Evolutionary conservation across 768 basidiomycete genomes (phyloP).

Genomic region (Pulveroboletus sp.): DNA sequence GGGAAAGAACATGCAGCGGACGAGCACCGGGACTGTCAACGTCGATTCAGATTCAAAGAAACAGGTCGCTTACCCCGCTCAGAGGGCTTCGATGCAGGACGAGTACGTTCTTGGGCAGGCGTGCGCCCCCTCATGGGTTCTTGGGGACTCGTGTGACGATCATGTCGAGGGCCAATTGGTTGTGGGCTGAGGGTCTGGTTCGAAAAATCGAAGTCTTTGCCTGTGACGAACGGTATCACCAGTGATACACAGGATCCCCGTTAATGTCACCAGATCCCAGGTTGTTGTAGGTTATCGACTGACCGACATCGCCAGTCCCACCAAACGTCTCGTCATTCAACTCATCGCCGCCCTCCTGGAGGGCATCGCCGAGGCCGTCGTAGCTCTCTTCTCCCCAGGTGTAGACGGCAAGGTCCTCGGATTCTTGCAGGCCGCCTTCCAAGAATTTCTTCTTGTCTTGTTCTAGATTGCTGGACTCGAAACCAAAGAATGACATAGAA

Average conservation of each 20-base stretch:
- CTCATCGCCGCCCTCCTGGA: constrained; percentile 89
- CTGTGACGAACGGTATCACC: constrained; percentile 36
- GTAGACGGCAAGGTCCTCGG: constrained; percentile 85
- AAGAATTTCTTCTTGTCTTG: constrained; percentile 57
- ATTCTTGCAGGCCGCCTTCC: constrained; percentile 46
- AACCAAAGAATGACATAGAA: constrained; percentile 81
- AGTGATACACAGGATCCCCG: not conserved
- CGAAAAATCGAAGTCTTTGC: constrained; percentile 90
- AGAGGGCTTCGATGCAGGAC: constrained; percentile 14
- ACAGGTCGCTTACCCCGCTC: constrained; percentile 28
- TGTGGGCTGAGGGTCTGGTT: constrained; percentile 38
- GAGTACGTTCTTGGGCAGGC: constrained; percentile 25
- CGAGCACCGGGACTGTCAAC: constrained; percentile 5
- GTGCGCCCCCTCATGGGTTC: constrained; percentile 27
- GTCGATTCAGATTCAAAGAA: constrained; percentile 5
- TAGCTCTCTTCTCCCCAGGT: constrained; percentile 91
- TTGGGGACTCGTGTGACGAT: constrained; percentile 18
- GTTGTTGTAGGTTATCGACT: constrained; percentile 29
- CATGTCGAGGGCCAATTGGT: constrained; percentile 10
- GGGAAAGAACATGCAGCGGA: constrained; percentile 12
- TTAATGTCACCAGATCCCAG: constrained; percentile 16
- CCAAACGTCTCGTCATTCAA: constrained; percentile 98
- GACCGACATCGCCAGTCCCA: constrained; percentile 62
- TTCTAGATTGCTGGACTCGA: constrained; percentile 61
- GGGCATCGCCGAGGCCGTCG: constrained; percentile 82